phyloP scores from a whole-genome alignment of 208 protist species.

The Crithidia sp. region DNA sequence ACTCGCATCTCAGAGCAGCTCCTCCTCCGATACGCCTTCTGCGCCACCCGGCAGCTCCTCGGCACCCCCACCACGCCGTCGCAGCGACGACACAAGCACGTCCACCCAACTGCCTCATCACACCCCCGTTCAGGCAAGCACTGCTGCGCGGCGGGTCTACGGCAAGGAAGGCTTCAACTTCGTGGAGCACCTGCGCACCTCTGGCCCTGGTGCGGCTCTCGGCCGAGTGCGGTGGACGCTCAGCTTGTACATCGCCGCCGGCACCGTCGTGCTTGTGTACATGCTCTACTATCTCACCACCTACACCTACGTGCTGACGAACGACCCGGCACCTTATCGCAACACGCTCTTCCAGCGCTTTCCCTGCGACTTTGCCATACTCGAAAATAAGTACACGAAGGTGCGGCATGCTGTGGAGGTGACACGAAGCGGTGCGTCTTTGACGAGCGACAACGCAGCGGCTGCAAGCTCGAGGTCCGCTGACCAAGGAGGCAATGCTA shows the following conservation, averaged over 20 bases:
- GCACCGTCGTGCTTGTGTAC: slow-evolving; percentile 25
- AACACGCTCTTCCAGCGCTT: slow-evolving; percentile 62
- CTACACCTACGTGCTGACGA: slow-evolving; percentile 71
- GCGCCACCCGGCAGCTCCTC: not conserved
- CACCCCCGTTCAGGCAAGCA: not conserved
- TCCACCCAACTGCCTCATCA: not conserved
- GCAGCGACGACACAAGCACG: too few relatives aligned
- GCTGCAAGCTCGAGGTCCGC: not conserved
- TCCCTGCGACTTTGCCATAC: slow-evolving; percentile 69
- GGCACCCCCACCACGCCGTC: not conserved
- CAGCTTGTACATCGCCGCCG: slow-evolving; percentile 37
- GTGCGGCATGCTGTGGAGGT: slow-evolving; percentile 36
- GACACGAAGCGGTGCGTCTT: not conserved
- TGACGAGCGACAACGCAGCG: not conserved
- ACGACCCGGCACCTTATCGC: slow-evolving; percentile 47
- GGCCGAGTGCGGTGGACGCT: slow-evolving; percentile 29
- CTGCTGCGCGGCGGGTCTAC: slow-evolving; percentile 8
- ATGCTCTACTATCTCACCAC: slow-evolving; percentile 67
- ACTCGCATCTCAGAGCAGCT: not conserved
- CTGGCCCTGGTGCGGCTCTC: slow-evolving; percentile 34
- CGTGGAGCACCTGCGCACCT: slow-evolving; percentile 47
- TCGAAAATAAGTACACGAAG: slow-evolving; percentile 68
- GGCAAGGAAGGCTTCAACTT: slow-evolving; percentile 46
- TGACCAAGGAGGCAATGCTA: not conserved
- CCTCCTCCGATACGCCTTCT: not conserved